Base-by-base conservation (phyloP, 345 rosid genomes). In the Geranium brycei region DNA sequence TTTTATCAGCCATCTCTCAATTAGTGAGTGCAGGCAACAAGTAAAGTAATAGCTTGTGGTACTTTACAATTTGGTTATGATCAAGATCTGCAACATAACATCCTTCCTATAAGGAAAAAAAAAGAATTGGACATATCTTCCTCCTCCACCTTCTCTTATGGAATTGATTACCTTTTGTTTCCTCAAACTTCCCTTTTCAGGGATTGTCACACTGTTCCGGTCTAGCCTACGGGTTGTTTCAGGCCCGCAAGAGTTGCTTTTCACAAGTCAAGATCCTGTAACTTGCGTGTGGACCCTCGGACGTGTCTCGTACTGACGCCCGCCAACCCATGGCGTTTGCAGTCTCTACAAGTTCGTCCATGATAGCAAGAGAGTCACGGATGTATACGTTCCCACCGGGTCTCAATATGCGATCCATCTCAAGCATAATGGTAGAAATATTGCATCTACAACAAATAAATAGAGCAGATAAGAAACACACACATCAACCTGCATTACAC, bases 261-360 rank as follows among this genome's bases (percentile, higher is more conserved):
- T 93, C 95, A 56, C 89, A 84, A 13, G 82, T 74, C 77, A 93
- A 75, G 69, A 91, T 76, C 78, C 89, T 82, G 68, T 87, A 87
- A 78, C 96, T 91, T 62, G 99, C 92, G 76, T 88, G 91, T 71
- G 96, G 96, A 41, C 99, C 99, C 82, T 93, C 99, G 18, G 91
- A 73, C 30, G 99, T 93, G 61, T 90, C 88, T 1, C 82, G 90
- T 72, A 90, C 23, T 19, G 70, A 4, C 6, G 71, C 71, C 5
- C 61, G 83, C 99, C 99, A 93, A 17, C 89, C 86, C 96, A 93
- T 83, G 58, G 95, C 95, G 55, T 77, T 90, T 0, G 81, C 92
- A 7, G 82, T 82, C 69, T 73, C 92, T 64, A 74, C 82, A 85
- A 93, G 91, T 72, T 90, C 95, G 38, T 82, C 87, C 84, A 88